Base-by-base conservation (phyloP, 1,139 yeast species). In the Magnusiomyces suaveolens region DNA sequence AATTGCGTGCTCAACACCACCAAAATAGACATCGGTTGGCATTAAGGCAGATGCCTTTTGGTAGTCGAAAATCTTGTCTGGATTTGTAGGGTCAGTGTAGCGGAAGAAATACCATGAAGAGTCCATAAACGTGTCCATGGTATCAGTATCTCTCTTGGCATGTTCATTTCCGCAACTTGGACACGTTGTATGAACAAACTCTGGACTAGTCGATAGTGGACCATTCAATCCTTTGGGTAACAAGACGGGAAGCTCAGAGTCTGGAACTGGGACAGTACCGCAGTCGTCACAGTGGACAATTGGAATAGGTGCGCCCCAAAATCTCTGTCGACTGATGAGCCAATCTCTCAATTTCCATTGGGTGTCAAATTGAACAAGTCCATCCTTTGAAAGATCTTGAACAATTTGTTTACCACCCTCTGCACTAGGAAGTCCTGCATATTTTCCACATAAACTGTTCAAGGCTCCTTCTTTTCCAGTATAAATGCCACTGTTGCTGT, bases 251-350 rank as follows among this genome's bases (percentile, higher is more conserved):
- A 92, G 75, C 25, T 90, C 82, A 3, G 79, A 72, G 49, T 86
- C 95, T 0, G 96, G 96, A 20, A 90, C 97, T 0, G 97, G 85
- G 1, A 88, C 96, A 0, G 83, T 72, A 1, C 98, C 98, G 75
- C 98, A 92, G 3, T 69, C 62, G 8, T 77, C 77, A 71, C 98
- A 92, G 63, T 92, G 95, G 25, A 92, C 74, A 41, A 92, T 87
- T 1, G 98, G 98, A 55, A 92, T 92, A 2, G 98, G 98, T 0
- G 97, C 95, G 32, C 98, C 98, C 98, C 98, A 92, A 67, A 86
- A 92, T 57, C 98, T 74, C 70, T 92, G 98, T 63, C 98, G 80
- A 65, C 95, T 84, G 47, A 92, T 85, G 41, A 92, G 76, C 98
- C 98, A 92, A 66, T 92, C 98, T 61, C 96, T 76, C 38, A 92